Evolutionary conservation across 441 rosid species (phyloP), one percentile per base, ranked within the genome.

Genomic region (Pelargonium citronellum): DNA sequence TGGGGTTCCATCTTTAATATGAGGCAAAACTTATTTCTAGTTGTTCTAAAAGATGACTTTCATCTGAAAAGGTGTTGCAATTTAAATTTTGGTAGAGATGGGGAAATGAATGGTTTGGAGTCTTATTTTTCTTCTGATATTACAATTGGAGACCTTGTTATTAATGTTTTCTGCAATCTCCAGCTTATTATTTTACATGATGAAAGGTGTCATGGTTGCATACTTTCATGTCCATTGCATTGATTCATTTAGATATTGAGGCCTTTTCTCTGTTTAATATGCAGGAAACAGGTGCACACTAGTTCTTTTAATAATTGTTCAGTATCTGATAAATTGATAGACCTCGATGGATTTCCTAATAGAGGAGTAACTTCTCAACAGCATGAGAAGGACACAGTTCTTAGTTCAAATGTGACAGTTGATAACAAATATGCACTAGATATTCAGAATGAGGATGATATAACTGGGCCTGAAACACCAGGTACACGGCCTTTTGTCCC

Each of bases 401-500:
- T 72, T 64, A 73, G 67, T 72, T 63, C 72, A 64, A 76, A 13
- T 64, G 65, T 71, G 63, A 9, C 22, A 72, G 69, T 55, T 64
- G 76, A 76, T 69, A 47, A 71, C 58, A 80, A 71, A 71, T 2
- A 53, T 61, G 64, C 60, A 20, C 55, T 73, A 55, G 67, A 66
- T 60, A 49, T 30, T 69, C 79, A 77, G 73, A 67, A 63, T 37
- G 83, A 74, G 62, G 77, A 76, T 44, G 87, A 83, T 73, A 78
- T 86, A 79, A 82, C 69, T 61, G 83, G 89, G 64, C 97, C 97
- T 37, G 90, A 87, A 43, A 90, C 99, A 58, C 97, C 96, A 5
- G 96, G 94, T 37, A 78, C 74, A 74, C 80, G 76, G 49, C 88
- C 86, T 41, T 69, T 73, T 64, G 84, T 80, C 79, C 72, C 94